Percentiles rank a stretch among this genome's conserved stretches.
Conservation (phyloP, 768 basidiomycete genomes). For the Suillus subluteus region DNA sequence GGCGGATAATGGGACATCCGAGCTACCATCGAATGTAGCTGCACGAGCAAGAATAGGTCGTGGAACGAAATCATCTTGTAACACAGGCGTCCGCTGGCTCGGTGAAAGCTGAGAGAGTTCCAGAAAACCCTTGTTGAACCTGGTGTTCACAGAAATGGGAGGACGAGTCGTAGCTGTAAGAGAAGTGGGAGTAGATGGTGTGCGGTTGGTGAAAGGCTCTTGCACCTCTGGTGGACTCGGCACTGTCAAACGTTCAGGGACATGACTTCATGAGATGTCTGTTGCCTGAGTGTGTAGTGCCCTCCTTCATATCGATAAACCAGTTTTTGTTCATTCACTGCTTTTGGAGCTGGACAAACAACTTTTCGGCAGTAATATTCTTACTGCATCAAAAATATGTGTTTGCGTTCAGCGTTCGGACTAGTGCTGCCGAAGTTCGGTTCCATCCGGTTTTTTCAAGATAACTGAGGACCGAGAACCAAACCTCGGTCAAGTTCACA, state of each 20-base stretch:
- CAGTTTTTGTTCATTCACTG: too few species aligned
- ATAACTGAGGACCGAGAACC: too few species aligned
- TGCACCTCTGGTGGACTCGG: not conserved
- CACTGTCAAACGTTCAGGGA: constrained; percentile 2
- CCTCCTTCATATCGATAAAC: too few species aligned
- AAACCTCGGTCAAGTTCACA: too few species aligned
- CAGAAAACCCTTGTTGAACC: not conserved
- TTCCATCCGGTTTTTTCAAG: too few species aligned
- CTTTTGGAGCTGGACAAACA: too few species aligned
- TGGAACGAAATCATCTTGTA: constrained; percentile 2
- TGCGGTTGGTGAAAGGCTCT: not conserved
- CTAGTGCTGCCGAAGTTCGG: too few species aligned
- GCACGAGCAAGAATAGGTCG: constrained; percentile 14
- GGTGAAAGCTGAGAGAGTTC: not conserved
- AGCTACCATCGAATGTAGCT: constrained; percentile 16
- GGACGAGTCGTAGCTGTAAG: not conserved
- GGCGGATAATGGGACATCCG: constrained; percentile 12
- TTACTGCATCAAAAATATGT: too few species aligned
- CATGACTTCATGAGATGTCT: constrained; percentile 1
- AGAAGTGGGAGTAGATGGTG: constrained; percentile 5
- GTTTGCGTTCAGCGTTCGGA: too few species aligned
- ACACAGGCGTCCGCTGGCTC: constrained; percentile 12
- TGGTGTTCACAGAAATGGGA: constrained; percentile 9
- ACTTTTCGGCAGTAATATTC: too few species aligned
- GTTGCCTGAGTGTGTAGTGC: not conserved